These are phyloP conservation scores for Ceratocystis diversiconidia DNA, from an alignment of 2,329 filamentous ascomycete genomes.

Conservation along the genomic window DNA sequence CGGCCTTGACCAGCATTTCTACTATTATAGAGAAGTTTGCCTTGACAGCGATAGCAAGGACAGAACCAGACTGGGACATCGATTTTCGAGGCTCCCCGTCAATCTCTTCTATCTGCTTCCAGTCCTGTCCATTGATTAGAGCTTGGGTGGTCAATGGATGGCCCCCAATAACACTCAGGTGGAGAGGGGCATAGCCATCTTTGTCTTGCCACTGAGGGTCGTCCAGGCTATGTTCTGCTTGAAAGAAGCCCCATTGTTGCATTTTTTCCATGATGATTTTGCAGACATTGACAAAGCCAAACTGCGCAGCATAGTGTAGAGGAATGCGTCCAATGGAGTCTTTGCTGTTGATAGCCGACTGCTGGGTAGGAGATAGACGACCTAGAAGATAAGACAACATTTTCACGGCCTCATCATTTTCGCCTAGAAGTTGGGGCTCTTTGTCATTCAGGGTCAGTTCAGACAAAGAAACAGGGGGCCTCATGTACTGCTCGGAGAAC, in stretches of 20 bases:
- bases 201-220: constrained; percentile 79
- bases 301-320: constrained; percentile 87
- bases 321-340: constrained; percentile 75
- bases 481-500: constrained; percentile 48
- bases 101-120: constrained; percentile 45
- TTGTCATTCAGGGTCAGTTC: constrained; percentile 45
- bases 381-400: constrained; percentile 52
- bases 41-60: constrained; percentile 75
- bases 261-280: constrained; percentile 76
- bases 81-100: constrained; percentile 49
- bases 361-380: constrained; percentile 52
- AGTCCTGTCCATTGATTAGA: constrained; percentile 67
- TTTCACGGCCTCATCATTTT: constrained; percentile 62
- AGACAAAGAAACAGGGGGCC: constrained; percentile 32
- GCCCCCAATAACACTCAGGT: constrained; percentile 82
- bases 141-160: constrained; percentile 74
- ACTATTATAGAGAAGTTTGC: constrained; percentile 77
- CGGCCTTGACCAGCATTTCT: constrained; percentile 72
- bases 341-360: constrained; percentile 48
- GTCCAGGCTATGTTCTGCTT: constrained; percentile 75
- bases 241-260: constrained; percentile 77
- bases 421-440: constrained; percentile 50
- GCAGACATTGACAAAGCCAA: constrained; percentile 83
- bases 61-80: constrained; percentile 72
- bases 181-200: constrained; percentile 80